Evolutionary conservation across 352 stramenopile species (phyloP), one percentile per base, ranked within the genome.

Genomic region (Phytophthora idaei): DNA sequence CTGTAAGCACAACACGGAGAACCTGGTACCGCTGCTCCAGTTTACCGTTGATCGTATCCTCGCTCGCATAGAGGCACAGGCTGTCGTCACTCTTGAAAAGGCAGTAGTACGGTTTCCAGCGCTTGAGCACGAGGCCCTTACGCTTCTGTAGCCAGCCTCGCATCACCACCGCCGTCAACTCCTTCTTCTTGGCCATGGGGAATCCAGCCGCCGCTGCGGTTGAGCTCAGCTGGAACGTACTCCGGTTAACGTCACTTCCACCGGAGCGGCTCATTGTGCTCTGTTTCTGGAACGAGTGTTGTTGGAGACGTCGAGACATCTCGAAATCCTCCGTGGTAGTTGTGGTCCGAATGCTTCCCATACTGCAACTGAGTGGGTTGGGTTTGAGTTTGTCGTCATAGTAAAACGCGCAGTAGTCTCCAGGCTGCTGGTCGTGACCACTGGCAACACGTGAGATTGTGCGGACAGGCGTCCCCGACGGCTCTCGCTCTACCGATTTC

Each of bases 61-160:
- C 78, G 56, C 69, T 89, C 17, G 70, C 39, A 48, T 87, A 89
- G 1, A 89, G 55, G n/a, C 74, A 85, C 10, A 89, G 64, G 4
- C 67, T 74, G 44, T 85, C 74, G 59, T 89, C 76, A 27, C 68
- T 74, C 52, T 85, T 85, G 17, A 87, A 69, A 21, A 89, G 56
- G 41, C 78, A 87, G 64, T 79, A 89, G 62, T 81, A 78, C 31
- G 74, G 27, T 50, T 85, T 83, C 80, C 80, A 89, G 15, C 80
- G 78, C 67, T 83, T 85, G 37, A 89, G 50, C n/a, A 89, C 67
- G 12, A 77, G 60, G 1, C 80, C 78, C 36, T 82, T 80, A 31
- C 74, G 71, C 29, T 77, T 76, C 67, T 89, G 76, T n/a, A 89
- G 58, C 78, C 78, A 90, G 0, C 81, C 78, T 15, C 61, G 64